Evolutionary conservation across 2,329 filamentous ascomycete genomes (phyloP), one percentile per base, ranked within the genome.

Genomic region (Fusarium pseudoanthophilum): DNA sequence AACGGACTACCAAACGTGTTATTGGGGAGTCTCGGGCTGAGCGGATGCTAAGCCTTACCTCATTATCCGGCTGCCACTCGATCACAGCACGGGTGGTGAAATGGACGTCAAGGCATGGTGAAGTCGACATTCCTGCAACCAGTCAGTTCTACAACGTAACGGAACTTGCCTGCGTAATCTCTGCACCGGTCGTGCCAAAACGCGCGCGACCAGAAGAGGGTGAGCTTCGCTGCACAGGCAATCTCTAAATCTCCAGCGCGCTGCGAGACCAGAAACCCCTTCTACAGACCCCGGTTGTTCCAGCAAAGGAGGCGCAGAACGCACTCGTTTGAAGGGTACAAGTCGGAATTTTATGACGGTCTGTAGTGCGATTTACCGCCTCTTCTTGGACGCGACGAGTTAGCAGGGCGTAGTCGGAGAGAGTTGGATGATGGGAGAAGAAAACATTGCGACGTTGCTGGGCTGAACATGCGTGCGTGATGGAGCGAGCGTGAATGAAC

Each of bases 211-310:
- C 49, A 40, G 55, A 42, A 21, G 39, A 70, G 66, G 66, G 69
- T 60, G 66, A 71, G 68, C 68, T 70, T 70, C 66, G 60, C 66
- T 71, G 68, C 37, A 42, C 68, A 70, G 60, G 68, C 66, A 37
- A 61, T 56, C 60, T 52, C 48, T 46, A 40, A 30, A 26, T 65
- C 68, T 70, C 68, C 68, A 71, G 68, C 52, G 66, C 34, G 68
- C 68, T 71, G 68, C 68, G 56, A 70, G 67, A 59, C 40, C 32
- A 48, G 11, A 70, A n/a, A 51, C 11, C 59, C 51, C 67, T 58
- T 71, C 59, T 66, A 66, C 66, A 70, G 68, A n/a, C 66, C 66
- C 65, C 64, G 60, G 49, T 66, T 65, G 64, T 66, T 66, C 64
- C 64, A 66, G 26, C 43, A 66, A 66, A 66, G 64, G 64, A 66